Percentiles rank a stretch among this genome's conserved stretches.
These are phyloP conservation scores for Fusarium setosum DNA, from an alignment of 2,329 filamentous ascomycete species.

Conservation along the genomic window DNA sequence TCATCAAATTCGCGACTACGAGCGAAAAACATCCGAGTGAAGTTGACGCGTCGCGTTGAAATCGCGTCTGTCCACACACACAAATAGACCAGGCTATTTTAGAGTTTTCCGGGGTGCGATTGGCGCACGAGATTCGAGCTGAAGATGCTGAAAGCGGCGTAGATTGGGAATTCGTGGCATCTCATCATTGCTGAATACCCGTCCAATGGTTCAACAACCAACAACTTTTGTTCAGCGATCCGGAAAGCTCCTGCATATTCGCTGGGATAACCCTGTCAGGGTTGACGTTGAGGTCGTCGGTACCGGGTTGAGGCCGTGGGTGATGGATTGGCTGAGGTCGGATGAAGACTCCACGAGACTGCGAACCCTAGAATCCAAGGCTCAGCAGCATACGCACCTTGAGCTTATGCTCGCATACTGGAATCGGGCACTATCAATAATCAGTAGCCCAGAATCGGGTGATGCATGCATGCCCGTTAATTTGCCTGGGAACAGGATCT, in stretches of 20 bases:
- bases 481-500: slow-evolving; percentile 30
- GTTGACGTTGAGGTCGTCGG: not conserved
- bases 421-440: slow-evolving; percentile 16
- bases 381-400: slow-evolving; percentile 1
- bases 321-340: slow-evolving; percentile 24
- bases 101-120: slow-evolving; percentile 28
- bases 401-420: slow-evolving; percentile 12
- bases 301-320: slow-evolving; percentile 8
- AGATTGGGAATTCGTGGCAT: slow-evolving; percentile 38
- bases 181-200: slow-evolving; percentile 33
- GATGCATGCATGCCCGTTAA: slow-evolving; percentile 37
- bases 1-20: not conserved
- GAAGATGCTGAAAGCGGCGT: slow-evolving; percentile 37
- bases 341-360: slow-evolving; percentile 29
- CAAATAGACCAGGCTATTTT: slow-evolving; percentile 5
- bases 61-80: slow-evolving; percentile 22
- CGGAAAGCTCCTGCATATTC: slow-evolving; percentile 19
- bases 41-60: slow-evolving; percentile 30
- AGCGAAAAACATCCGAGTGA: slow-evolving; percentile 29
- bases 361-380: slow-evolving; percentile 20
- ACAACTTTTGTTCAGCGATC: slow-evolving; percentile 32
- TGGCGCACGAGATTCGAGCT: slow-evolving; percentile 26
- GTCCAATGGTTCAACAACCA: slow-evolving; percentile 28
- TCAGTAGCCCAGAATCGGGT: slow-evolving; percentile 27
- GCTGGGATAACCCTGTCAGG: slow-evolving; percentile 28